Percentiles rank a stretch among this genome's conserved stretches.
Conservation (phyloP, 768 basidiomycete species). For the Suillus placidus region DNA sequence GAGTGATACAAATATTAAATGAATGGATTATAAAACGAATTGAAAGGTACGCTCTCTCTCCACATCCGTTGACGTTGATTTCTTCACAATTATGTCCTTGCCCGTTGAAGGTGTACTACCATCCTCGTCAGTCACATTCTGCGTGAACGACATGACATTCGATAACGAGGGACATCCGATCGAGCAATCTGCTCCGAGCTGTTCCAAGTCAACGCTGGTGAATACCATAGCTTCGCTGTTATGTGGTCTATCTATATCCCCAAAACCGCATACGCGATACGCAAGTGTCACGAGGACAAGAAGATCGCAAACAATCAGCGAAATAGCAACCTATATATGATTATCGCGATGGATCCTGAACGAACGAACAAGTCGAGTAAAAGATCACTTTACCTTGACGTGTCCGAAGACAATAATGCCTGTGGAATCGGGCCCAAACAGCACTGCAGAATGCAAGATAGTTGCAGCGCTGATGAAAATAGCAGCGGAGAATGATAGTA, state of each 20-base stretch:
- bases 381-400: constrained; percentile 20
- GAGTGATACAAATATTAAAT: background rate
- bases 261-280: constrained; percentile 16
- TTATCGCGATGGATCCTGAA: constrained; percentile 9
- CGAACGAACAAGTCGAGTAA: background rate
- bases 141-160: background rate
- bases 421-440: constrained; percentile 14
- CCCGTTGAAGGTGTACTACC: background rate
- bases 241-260: background rate
- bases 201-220: constrained; percentile 17
- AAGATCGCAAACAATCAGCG: constrained; percentile 23
- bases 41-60: background rate
- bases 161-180: background rate
- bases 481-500: constrained; percentile 23
- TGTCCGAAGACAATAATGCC: constrained; percentile 25
- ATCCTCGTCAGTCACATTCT: background rate
- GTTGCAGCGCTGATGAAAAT: constrained; percentile 25
- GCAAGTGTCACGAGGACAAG: constrained; percentile 22
- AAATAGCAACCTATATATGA: constrained; percentile 21
- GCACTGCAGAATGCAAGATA: constrained; percentile 15
- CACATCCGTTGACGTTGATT: too few relatives aligned
- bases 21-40: background rate
- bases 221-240: constrained; percentile 16
- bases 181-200: background rate
- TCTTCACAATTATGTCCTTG: background rate